Conservation (phyloP, 768 basidiomycete genomes). For the Tubosaeta sp. region DNA sequence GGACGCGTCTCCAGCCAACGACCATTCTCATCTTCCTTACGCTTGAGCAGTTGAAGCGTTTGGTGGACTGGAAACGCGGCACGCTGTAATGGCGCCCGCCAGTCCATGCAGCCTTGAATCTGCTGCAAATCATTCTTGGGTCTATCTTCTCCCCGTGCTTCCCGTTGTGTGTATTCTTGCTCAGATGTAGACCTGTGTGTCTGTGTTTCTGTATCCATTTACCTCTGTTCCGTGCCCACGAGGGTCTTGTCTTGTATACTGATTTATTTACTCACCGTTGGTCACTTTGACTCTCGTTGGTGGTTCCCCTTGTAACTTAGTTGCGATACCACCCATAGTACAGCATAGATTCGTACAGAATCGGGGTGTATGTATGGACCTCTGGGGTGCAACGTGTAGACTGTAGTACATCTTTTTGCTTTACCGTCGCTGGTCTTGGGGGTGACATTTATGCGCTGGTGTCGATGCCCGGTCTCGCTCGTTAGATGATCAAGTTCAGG, state of each 20-base stretch:
- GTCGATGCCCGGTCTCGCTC: too few species aligned
- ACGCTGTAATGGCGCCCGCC: slow-evolving; percentile 11
- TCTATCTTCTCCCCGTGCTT: neutral
- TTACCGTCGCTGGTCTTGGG: too few species aligned
- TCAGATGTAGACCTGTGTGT: neutral
- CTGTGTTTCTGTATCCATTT: neutral
- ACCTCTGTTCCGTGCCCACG: neutral
- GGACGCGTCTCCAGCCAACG: slow-evolving; percentile 81
- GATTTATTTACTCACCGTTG: neutral
- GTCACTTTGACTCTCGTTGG: neutral
- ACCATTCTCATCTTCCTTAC: slow-evolving; percentile 87
- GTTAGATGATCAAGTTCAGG: too few species aligned
- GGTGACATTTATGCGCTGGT: too few species aligned
- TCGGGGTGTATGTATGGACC: neutral
- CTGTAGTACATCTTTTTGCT: too few species aligned
- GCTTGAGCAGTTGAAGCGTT: slow-evolving; percentile 74
- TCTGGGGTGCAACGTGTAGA: too few species aligned
- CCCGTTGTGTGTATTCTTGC: neutral
- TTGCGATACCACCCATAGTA: neutral
- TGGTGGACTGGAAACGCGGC: slow-evolving; percentile 56
- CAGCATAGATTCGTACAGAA: neutral
- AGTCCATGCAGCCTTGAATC: neutral
- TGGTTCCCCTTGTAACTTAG: neutral
- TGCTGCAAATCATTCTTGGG: neutral
- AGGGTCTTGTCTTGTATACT: neutral